A percentile compares a stretch with the other conserved stretches of the same genome.
phyloP scores from a whole-genome alignment of 1,284 basidiomycete genomes.

The Fomitopsis betulina region DNA sequence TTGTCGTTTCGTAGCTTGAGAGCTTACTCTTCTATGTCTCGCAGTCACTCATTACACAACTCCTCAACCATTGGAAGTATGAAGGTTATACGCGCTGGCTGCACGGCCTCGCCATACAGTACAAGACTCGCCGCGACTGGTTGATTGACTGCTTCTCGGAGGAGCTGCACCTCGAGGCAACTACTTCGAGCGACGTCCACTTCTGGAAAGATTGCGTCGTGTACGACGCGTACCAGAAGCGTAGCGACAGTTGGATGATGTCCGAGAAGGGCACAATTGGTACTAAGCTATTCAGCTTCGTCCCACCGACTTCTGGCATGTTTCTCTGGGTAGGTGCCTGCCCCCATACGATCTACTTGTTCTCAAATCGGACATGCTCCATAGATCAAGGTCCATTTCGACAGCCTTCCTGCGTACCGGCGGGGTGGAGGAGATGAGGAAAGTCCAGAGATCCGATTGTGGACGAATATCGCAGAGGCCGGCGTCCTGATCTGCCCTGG shows the following conservation, averaged over 20 bases:
- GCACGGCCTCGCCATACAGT: constrained; percentile 54
- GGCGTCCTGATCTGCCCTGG: constrained; percentile 60
- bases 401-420: constrained; percentile 49
- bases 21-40: neutral
- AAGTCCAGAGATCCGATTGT: constrained; percentile 52
- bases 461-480: constrained; percentile 51
- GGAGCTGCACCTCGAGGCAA: constrained; percentile 43
- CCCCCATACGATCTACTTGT: neutral
- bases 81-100: constrained; percentile 79
- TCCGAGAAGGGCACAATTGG: constrained; percentile 38
- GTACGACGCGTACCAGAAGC: constrained; percentile 39
- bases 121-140: constrained; percentile 53
- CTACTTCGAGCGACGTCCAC: constrained; percentile 23
- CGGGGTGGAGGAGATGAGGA: constrained; percentile 31
- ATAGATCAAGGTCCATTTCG: constrained; percentile 62
- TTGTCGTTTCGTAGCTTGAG: neutral
- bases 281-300: constrained; percentile 55
- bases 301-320: constrained; percentile 70
- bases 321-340: constrained; percentile 52
- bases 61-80: constrained; percentile 63
- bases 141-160: constrained; percentile 53
- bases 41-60: constrained; percentile 55
- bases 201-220: constrained; percentile 37
- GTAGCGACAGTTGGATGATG: constrained; percentile 17
- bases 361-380: neutral